Evolutionary conservation across 352 stramenopile species (phyloP).

Genomic region (Phytophthora pinifolia): DNA sequence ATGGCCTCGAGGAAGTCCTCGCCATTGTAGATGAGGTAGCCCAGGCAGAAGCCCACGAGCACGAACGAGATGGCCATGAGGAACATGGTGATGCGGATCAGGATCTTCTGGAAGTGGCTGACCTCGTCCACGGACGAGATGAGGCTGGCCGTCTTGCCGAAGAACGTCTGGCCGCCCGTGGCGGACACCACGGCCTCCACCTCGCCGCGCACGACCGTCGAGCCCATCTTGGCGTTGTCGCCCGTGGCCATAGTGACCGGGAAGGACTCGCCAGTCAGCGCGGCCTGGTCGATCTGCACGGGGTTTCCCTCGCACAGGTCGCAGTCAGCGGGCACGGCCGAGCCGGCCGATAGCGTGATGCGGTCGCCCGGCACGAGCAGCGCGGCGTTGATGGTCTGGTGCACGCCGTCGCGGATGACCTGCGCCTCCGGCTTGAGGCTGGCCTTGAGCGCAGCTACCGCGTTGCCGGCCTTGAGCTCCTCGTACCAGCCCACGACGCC

Average conservation of each 20-base stretch:
- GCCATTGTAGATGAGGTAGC: constrained; percentile 85
- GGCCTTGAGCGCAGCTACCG: constrained; percentile 85
- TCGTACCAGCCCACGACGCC: constrained; percentile 75
- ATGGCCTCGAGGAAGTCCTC: constrained; percentile 78
- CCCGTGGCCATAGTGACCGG: constrained; percentile 82
- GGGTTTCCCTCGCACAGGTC: constrained; percentile 78
- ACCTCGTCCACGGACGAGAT: constrained; percentile 76
- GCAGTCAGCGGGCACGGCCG: constrained; percentile 92
- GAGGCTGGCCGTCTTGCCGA: constrained; percentile 84
- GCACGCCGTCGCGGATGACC: constrained; percentile 89
- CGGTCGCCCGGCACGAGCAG: constrained; percentile 94
- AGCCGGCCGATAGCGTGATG: constrained; percentile 87
- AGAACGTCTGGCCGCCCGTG: constrained; percentile 92
- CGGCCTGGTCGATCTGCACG: constrained; percentile 91
- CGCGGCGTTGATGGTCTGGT: constrained; percentile 87
- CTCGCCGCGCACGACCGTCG: constrained; percentile 88
- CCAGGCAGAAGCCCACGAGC: constrained; percentile 86
- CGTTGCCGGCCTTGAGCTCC: constrained; percentile 80
- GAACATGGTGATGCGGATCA: constrained; percentile 92
- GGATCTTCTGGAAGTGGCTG: constrained; percentile 91
- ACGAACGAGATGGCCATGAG: constrained; percentile 87
- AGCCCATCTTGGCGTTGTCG: constrained; percentile 88
- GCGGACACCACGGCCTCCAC: constrained; percentile 90
- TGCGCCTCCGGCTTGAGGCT: constrained; percentile 84
- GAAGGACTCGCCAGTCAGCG: constrained; percentile 95